phyloP scores from a whole-genome alignment of 768 basidiomycete genomes.

The Leccinum sublutescens region DNA sequence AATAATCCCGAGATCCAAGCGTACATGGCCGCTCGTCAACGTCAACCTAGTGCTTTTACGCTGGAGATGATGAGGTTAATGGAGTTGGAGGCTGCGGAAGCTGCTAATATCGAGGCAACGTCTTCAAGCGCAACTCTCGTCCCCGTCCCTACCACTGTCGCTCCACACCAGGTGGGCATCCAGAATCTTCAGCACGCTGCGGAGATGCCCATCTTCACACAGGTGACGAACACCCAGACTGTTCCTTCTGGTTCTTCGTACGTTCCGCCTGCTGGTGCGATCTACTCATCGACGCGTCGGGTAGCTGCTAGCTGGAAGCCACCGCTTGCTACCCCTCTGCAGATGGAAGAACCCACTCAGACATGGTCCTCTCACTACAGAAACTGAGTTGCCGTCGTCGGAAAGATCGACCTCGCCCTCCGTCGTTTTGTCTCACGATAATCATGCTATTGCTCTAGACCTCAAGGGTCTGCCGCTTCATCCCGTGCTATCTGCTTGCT shows the following conservation, averaged over 20 bases:
- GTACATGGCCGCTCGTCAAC: slow-evolving; percentile 15
- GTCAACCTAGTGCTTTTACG: slow-evolving; percentile 22
- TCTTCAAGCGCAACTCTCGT: neutral
- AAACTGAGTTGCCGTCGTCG: neutral
- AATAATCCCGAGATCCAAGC: slow-evolving; percentile 11
- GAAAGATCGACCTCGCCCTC: slow-evolving; percentile 14
- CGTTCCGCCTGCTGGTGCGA: slow-evolving; percentile 55
- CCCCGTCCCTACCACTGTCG: slow-evolving; percentile 10
- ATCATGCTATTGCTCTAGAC: slow-evolving; percentile 2
- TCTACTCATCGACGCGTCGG: slow-evolving; percentile 47
- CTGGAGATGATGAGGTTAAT: slow-evolving; percentile 39
- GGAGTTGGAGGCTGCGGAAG: slow-evolving; percentile 33
- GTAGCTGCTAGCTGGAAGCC: slow-evolving; percentile 53
- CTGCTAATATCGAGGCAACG: slow-evolving; percentile 3
- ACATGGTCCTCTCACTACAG: slow-evolving; percentile 13
- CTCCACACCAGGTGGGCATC: slow-evolving; percentile 27
- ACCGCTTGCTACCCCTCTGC: slow-evolving; percentile 15
- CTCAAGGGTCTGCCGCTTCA: slow-evolving; percentile 4
- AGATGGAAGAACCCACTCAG: slow-evolving; percentile 35
- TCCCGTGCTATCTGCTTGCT: slow-evolving; percentile 17
- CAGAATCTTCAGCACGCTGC: slow-evolving; percentile 15
- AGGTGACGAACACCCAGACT: slow-evolving; percentile 23
- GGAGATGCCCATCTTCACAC: slow-evolving; percentile 27
- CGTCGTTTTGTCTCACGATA: slow-evolving; percentile 2
- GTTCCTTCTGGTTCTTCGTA: slow-evolving; percentile 32